Evolutionary conservation across 164 flowering plant species (phyloP).

Genomic region (Berberis vulgaris): DNA sequence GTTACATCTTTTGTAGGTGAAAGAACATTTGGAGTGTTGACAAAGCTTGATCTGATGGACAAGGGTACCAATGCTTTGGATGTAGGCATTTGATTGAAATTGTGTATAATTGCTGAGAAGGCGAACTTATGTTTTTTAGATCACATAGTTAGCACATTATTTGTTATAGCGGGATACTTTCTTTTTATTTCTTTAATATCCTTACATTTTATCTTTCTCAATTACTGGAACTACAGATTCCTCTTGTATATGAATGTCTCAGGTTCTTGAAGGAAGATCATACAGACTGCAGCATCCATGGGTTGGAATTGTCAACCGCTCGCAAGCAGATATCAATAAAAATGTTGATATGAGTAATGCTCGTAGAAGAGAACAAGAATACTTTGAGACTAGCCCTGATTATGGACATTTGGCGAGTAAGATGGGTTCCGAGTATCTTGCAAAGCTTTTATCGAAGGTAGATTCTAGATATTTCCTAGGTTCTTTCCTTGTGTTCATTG

Average conservation of each 20-base stretch:
- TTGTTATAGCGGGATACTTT: not conserved
- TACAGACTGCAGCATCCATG: constrained; percentile 82
- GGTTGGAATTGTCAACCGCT: constrained; percentile 93
- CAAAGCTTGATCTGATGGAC: constrained; percentile 96
- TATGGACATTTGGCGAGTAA: constrained; percentile 69
- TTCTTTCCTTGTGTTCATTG: not conserved
- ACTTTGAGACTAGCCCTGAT: constrained; percentile 69
- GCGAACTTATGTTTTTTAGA: not conserved
- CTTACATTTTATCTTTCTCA: not conserved
- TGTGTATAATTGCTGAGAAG: constrained; percentile 2
- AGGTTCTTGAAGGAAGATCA: constrained; percentile 92
- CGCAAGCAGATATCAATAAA: constrained; percentile 89
- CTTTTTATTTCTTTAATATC: not conserved
- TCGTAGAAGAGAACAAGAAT: constrained; percentile 67
- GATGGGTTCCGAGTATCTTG: constrained; percentile 96
- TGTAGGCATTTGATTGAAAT: constrained; percentile 33
- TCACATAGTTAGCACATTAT: not conserved
- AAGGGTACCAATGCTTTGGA: constrained; percentile 88
- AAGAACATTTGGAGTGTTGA: constrained; percentile 86
- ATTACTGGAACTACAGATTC: not conserved
- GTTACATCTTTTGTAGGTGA: constrained; percentile 40
- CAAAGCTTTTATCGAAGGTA: constrained; percentile 86
- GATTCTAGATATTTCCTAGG: constrained; percentile 1
- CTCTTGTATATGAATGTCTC: constrained; percentile 14
- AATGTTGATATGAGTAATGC: constrained; percentile 84